These are phyloP conservation scores for Fusarium continuum DNA, from an alignment of 2,329 filamentous ascomycete species.

Conservation along the genomic window DNA sequence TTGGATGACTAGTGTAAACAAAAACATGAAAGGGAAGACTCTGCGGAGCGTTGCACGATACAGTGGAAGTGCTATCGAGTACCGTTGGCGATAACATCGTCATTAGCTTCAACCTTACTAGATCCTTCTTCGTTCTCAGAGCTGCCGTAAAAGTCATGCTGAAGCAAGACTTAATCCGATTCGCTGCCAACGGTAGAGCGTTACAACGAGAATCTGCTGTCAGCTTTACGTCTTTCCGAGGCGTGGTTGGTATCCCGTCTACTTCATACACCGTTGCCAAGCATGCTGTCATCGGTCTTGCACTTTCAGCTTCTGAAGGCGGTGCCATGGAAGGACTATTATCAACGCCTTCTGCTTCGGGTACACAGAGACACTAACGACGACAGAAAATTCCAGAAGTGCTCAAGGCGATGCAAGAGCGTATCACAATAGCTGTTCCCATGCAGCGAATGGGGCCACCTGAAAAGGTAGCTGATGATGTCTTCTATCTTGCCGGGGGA, in stretches of 20 bases:
- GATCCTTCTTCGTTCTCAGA: constrained; percentile 53
- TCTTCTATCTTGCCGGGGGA: constrained; percentile 40
- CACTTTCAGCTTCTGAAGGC: constrained; percentile 51
- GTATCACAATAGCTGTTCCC: constrained; percentile 35
- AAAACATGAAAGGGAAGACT: constrained; percentile 58
- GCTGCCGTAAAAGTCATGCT: constrained; percentile 55
- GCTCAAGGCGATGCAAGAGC: constrained; percentile 42
- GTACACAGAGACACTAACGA: constrained; percentile 46
- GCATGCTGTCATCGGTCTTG: constrained; percentile 31
- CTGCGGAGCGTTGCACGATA: constrained; percentile 51
- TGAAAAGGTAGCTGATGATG: constrained; percentile 44
- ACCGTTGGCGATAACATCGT: constrained; percentile 44
- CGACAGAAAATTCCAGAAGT: constrained; percentile 40
- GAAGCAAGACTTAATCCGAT: constrained; percentile 52
- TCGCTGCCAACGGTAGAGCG: constrained; percentile 44
- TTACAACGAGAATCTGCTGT: constrained; percentile 31
- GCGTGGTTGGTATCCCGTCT: constrained; percentile 26
- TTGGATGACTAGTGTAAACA: constrained; percentile 66
- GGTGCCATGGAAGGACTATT: constrained; percentile 52
- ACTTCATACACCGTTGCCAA: constrained; percentile 35
- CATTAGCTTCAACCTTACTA: constrained; percentile 54
- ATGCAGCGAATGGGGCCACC: constrained; percentile 44
- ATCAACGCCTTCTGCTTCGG: constrained; percentile 51
- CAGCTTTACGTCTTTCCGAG: constrained; percentile 35
- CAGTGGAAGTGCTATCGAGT: constrained; percentile 24